Conservation (phyloP, 352 stramenopile species). For the Globisporangium recalcitrans region DNA sequence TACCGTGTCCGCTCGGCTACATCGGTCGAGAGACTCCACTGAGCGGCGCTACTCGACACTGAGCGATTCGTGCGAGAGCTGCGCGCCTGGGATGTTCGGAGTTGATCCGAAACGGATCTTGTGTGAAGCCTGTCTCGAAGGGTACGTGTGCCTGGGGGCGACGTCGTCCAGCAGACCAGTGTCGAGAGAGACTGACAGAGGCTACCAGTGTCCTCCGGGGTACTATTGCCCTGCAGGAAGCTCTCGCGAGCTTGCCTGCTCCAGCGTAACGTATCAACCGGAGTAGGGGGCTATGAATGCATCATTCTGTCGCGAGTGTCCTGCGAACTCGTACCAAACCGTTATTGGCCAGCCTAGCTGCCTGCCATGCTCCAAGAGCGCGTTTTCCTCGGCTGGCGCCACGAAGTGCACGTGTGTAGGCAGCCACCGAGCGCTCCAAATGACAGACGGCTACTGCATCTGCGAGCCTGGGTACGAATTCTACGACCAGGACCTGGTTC, state of each 20-base stretch:
- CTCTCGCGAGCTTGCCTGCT: slow-evolving; percentile 53
- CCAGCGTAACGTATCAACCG: slow-evolving; percentile 75
- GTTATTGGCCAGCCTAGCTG: slow-evolving; percentile 55
- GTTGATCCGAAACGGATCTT: slow-evolving; percentile 68
- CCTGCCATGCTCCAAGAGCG: slow-evolving; percentile 84
- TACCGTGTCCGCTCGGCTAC: slow-evolving; percentile 79
- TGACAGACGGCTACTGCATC: slow-evolving; percentile 88
- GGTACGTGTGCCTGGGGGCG: slow-evolving; percentile 81
- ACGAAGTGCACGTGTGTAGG: slow-evolving; percentile 80
- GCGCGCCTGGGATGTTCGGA: slow-evolving; percentile 73
- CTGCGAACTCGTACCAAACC: slow-evolving; percentile 78
- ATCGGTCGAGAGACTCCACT: slow-evolving; percentile 50
- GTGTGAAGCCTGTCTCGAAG: slow-evolving; percentile 66
- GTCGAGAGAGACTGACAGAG: slow-evolving; percentile 54
- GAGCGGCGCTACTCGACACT: slow-evolving; percentile 44
- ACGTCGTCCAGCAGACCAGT: slow-evolving; percentile 55
- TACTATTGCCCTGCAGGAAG: slow-evolving; percentile 68
- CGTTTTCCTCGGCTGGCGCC: slow-evolving; percentile 45
- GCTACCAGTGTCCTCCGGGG: slow-evolving; percentile 80
- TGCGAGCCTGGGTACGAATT: slow-evolving; percentile 90
- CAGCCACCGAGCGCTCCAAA: slow-evolving; percentile 88
- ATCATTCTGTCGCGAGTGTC: slow-evolving; percentile 62
- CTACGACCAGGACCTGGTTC: slow-evolving; percentile 83
- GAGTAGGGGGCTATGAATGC: slow-evolving; percentile 32
- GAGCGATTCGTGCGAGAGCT: slow-evolving; percentile 61